Evolutionary conservation across 768 basidiomycete genomes (phyloP).

Genomic region (Naganishia randhawae): DNA sequence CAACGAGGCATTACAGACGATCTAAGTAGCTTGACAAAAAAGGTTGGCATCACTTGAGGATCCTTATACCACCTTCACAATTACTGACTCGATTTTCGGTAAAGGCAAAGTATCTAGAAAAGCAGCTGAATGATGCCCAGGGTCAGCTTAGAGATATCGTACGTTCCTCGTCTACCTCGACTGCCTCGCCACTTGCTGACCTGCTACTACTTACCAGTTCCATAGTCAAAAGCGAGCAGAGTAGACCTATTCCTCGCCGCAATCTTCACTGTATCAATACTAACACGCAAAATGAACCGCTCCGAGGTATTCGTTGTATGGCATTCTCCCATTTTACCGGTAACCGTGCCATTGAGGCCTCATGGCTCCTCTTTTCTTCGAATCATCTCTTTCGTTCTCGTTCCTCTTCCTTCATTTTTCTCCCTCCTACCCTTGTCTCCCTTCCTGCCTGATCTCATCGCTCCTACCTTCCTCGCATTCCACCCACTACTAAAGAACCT

Average conservation of each 20-base stretch:
- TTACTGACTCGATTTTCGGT: background rate
- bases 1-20: slow-evolving; percentile 84
- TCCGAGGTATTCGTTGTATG: slow-evolving; percentile 13
- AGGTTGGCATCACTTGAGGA: slow-evolving; percentile 55
- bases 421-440: background rate
- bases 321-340: background rate
- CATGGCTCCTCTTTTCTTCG: background rate
- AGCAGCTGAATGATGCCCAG: slow-evolving; percentile 87
- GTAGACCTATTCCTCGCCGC: slow-evolving; percentile 15
- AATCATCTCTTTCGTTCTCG: background rate
- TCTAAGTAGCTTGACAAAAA: slow-evolving; percentile 74
- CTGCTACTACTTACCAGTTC: slow-evolving; percentile 34
- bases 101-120: slow-evolving; percentile 85
- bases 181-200: background rate
- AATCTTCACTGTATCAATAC: slow-evolving; percentile 10
- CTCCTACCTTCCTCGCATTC: background rate
- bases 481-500: slow-evolving; percentile 18
- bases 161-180: slow-evolving; percentile 24
- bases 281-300: background rate
- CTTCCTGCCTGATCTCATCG: background rate
- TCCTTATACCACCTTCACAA: background rate
- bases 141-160: slow-evolving; percentile 62
- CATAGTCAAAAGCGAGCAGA: slow-evolving; percentile 43
- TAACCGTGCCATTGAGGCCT: background rate
- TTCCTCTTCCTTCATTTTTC: background rate